Percentiles rank a stretch among this genome's conserved stretches.
These are phyloP conservation scores for Plantago coronopus DNA, from an alignment of 305 asterid species.

Conservation along the genomic window DNA sequence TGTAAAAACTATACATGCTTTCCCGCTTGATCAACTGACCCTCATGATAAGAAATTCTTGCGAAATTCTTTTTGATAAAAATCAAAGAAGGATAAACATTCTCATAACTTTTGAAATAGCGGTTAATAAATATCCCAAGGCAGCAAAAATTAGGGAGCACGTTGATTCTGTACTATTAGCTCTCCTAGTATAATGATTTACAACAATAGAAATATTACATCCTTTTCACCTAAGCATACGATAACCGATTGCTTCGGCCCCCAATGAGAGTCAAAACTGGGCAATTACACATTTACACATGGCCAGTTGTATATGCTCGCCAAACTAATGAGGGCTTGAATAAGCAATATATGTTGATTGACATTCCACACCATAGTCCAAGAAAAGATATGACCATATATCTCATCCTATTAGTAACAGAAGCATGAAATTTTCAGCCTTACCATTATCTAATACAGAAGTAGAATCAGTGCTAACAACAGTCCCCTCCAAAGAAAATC, in stretches of 20 bases:
- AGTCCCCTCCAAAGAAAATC: conserved; percentile 60
- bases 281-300: background rate
- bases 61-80: too few species aligned
- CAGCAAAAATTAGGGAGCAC: background rate
- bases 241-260: background rate
- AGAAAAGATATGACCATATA: conserved; percentile 1
- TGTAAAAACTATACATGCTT: background rate
- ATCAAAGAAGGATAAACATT: background rate
- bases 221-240: background rate
- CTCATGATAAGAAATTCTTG: background rate
- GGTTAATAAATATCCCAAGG: background rate
- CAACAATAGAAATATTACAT: background rate
- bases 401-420: conserved; percentile 10
- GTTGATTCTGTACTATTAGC: background rate
- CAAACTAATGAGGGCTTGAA: background rate
- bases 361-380: background rate
- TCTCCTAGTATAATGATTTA: too few species aligned
- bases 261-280: background rate
- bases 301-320: background rate
- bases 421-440: conserved; percentile 25
- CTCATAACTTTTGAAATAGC: background rate
- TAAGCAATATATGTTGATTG: background rate
- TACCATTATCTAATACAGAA: conserved; percentile 43
- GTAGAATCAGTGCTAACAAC: conserved; percentile 32
- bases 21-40: background rate